phyloP scores from a whole-genome alignment of 108 stramenopile species.

The Nannochloropsis oceanica region DNA sequence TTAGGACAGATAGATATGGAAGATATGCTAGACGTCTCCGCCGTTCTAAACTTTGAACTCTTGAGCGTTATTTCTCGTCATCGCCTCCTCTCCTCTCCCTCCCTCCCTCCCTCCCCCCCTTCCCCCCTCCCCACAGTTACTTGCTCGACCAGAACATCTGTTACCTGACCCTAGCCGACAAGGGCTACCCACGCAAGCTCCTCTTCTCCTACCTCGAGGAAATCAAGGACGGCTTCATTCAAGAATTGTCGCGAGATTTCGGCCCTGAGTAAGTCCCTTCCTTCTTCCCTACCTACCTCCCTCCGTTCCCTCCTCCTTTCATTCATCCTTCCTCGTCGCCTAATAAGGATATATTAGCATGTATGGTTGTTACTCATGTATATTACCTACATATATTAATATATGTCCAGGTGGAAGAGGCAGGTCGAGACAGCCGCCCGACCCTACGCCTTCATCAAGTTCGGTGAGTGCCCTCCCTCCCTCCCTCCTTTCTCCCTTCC shows the following conservation, averaged over 20 bases:
- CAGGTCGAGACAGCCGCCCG: conserved; percentile 23
- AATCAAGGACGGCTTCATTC: conserved; percentile 16
- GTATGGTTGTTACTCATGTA: no score
- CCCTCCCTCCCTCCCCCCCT: background rate
- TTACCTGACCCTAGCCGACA: conserved; percentile 38
- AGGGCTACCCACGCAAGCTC: conserved; percentile 80
- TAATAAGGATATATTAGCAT: no score
- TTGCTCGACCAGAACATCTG: conserved; percentile 40
- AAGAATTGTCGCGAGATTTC: conserved; percentile 9
- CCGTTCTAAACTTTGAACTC: conserved; percentile 50
- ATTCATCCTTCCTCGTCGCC: background rate
- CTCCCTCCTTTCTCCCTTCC: no score
- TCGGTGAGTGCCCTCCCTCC: no score
- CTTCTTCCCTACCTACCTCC: background rate
- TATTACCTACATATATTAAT: no score
- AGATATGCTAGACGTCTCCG: conserved; percentile 51
- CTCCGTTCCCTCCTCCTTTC: background rate
- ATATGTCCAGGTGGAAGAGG: background rate
- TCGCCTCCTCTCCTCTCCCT: conserved; percentile 2
- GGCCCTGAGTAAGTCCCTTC: conserved; percentile 9
- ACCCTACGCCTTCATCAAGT: conserved; percentile 27
- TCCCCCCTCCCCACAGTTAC: conserved; percentile 12
- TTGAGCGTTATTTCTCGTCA: conserved; percentile 50
- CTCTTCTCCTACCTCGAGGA: conserved; percentile 91
- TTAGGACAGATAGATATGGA: conserved; percentile 52